A percentile compares a stretch with the other conserved stretches of the same genome.
These are phyloP conservation scores for Eucalyptus leucophloia DNA, from an alignment of 345 rosid species.

Conservation along the genomic window DNA sequence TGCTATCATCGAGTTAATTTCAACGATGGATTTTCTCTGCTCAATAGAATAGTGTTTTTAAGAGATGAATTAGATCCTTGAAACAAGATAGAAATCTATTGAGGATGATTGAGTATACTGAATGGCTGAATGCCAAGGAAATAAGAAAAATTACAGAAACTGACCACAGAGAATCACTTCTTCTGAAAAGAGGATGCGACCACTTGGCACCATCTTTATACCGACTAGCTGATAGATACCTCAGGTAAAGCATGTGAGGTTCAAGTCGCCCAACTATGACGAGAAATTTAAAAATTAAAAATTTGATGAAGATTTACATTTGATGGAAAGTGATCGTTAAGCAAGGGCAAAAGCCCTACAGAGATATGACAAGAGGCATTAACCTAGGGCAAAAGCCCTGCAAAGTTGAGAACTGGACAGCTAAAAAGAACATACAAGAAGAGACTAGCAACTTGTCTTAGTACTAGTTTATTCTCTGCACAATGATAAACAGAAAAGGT, in stretches of 20 bases:
- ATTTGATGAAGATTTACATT: neutral
- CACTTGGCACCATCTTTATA: neutral
- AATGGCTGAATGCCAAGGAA: neutral
- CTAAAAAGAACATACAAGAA: neutral
- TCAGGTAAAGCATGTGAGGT: neutral
- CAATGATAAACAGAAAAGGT: neutral
- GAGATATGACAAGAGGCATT: neutral
- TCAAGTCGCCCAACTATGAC: neutral
- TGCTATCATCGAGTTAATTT: neutral
- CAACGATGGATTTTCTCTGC: neutral
- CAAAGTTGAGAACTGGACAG: neutral
- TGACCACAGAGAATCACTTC: neutral
- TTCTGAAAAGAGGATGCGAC: neutral
- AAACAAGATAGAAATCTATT: neutral
- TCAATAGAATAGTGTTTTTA: neutral
- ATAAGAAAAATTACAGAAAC: neutral
- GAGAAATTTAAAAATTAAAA: neutral
- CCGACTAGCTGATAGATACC: neutral
- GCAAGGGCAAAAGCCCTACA: neutral
- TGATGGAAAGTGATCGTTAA: neutral
- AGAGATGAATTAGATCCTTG: neutral
- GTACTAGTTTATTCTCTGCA: neutral
- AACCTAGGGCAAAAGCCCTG: neutral
- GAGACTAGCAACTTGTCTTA: neutral
- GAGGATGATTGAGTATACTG: neutral